These are phyloP conservation scores for Ceratocystis destructans DNA, from an alignment of 2,329 filamentous ascomycete species.

Conservation along the genomic window DNA sequence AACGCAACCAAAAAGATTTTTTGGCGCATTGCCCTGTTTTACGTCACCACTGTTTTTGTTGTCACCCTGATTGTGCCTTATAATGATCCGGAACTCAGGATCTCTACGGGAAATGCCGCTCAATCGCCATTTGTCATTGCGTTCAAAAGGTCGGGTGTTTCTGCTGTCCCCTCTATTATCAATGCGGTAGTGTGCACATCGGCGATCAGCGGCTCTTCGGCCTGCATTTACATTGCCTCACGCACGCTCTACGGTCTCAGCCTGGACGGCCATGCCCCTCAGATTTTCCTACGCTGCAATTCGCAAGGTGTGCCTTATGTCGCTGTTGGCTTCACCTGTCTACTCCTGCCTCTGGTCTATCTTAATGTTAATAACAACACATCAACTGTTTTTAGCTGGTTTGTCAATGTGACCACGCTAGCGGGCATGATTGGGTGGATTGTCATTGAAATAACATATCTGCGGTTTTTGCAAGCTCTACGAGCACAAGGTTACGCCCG, in stretches of 20 bases:
- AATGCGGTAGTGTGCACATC: slow-evolving; percentile 23
- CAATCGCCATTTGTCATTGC: slow-evolving; percentile 24
- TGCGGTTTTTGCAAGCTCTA: slow-evolving; percentile 29
- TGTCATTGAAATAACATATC: slow-evolving; percentile 29
- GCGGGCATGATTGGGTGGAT: slow-evolving; percentile 34
- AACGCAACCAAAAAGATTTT: slow-evolving; percentile 23
- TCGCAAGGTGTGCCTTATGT: slow-evolving; percentile 30
- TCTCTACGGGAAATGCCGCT: slow-evolving; percentile 14
- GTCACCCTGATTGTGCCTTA: slow-evolving; percentile 24
- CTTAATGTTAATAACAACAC: slow-evolving; percentile 29
- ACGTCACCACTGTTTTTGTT: slow-evolving; percentile 22
- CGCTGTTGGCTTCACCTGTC: slow-evolving; percentile 28
- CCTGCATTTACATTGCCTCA: slow-evolving; percentile 28
- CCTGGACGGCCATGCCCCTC: slow-evolving; percentile 30
- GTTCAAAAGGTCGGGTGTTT: slow-evolving; percentile 20
- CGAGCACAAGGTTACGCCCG: slow-evolving; percentile 28
- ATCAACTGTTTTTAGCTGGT: slow-evolving; percentile 29
- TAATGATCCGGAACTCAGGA: slow-evolving; percentile 19
- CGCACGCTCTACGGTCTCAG: slow-evolving; percentile 30
- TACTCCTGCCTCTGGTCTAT: slow-evolving; percentile 30
- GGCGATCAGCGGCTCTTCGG: slow-evolving; percentile 18
- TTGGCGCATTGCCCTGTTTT: slow-evolving; percentile 24
- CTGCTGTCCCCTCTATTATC: slow-evolving; percentile 21
- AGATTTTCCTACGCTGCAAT: slow-evolving; percentile 26
- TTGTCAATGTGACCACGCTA: slow-evolving; percentile 32